Conservation (phyloP, 78 protist species). For the Bodo saltans region DNA sequence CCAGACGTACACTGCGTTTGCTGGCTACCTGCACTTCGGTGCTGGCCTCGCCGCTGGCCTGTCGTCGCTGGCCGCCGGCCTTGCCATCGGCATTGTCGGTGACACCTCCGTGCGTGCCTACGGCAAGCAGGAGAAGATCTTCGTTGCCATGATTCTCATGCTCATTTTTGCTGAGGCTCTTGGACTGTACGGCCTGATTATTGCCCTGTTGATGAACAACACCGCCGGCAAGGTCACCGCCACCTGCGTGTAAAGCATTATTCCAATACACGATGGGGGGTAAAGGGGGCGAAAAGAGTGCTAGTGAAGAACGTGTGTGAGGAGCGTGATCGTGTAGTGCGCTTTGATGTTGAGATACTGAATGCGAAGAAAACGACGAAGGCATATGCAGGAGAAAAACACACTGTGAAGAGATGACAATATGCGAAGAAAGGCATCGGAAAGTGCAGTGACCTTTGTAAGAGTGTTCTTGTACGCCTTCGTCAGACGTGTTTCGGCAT, state of each 20-base stretch:
- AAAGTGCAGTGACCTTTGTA: not conserved
- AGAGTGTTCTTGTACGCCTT: no score
- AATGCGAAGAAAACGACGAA: no score
- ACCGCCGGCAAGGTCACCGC: not conserved
- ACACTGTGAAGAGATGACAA: no score
- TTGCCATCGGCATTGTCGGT: constrained; percentile 90
- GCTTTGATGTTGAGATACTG: no score
- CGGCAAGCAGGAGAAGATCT: constrained; percentile 70
- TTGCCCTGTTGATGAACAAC: constrained; percentile 58
- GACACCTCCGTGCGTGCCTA: constrained; percentile 86
- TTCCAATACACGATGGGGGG: no score
- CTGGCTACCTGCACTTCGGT: constrained; percentile 76
- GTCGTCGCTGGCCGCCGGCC: constrained; percentile 93
- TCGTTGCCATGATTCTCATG: constrained; percentile 85
- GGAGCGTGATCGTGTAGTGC: no score
- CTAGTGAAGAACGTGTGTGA: no score
- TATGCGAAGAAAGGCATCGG: not conserved
- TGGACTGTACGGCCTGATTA: constrained; percentile 90
- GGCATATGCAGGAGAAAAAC: no score
- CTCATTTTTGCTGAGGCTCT: constrained; percentile 93
- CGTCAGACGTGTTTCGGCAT: no score
- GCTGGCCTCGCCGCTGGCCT: constrained; percentile 94
- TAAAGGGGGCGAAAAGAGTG: no score
- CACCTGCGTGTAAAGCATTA: not conserved
- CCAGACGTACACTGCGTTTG: constrained; percentile 5